phyloP scores from a whole-genome alignment of 805 yeast species.

The Saccharomycopsis sp. region DNA sequence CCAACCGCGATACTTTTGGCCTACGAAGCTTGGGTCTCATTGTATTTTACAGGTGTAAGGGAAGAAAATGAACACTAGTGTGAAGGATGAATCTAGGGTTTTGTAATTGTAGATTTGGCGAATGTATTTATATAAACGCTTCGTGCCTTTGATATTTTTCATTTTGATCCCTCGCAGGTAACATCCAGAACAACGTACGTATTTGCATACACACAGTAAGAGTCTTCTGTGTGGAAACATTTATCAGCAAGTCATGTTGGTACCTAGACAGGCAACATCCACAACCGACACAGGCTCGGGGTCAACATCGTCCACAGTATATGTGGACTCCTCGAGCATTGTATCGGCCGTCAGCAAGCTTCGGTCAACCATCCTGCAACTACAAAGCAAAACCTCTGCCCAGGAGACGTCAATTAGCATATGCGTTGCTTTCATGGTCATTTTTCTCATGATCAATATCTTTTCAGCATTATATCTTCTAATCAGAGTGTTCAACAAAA shows the following conservation, averaged over 20 bases:
- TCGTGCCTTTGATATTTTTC: not conserved
- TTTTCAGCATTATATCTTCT: not conserved
- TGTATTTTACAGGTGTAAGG: not conserved
- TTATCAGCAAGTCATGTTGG: not conserved
- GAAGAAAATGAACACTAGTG: not conserved
- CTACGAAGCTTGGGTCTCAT: not conserved
- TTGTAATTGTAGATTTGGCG: not conserved
- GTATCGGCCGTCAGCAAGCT: not conserved
- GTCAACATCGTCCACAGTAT: not conserved
- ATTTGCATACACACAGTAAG: not conserved
- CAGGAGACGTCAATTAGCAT: not conserved
- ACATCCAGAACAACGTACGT: too few relatives aligned
- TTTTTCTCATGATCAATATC: not conserved
- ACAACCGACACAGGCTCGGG: not conserved
- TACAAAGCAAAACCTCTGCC: not conserved
- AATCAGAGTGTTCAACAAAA: not conserved
- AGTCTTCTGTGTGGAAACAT: not conserved
- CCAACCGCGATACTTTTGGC: not conserved
- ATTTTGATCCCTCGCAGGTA: too few relatives aligned
- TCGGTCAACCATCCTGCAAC: not conserved
- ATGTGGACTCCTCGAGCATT: not conserved
- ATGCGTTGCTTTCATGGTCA: not conserved
- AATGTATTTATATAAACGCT: not conserved
- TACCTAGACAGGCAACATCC: not conserved
- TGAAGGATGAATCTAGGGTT: not conserved